These are phyloP conservation scores for Ramaria rubella DNA, from an alignment of 768 basidiomycete genomes.

Conservation along the genomic window DNA sequence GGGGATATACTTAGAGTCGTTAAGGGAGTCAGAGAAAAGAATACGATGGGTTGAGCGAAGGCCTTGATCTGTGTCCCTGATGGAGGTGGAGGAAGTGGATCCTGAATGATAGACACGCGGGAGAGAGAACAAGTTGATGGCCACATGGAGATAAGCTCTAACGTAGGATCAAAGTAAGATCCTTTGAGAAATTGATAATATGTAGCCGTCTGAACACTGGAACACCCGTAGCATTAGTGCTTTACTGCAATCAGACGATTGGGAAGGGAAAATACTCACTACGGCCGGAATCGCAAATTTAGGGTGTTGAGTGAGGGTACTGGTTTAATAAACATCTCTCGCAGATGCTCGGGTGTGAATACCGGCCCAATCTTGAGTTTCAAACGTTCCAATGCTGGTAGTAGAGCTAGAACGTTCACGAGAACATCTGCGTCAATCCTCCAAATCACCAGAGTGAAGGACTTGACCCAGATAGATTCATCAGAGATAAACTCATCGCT, in stretches of 20 bases:
- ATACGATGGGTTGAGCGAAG: constrained; percentile 86
- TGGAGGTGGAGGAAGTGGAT: constrained; percentile 35
- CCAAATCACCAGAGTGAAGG: constrained; percentile 56
- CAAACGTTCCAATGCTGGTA: constrained; percentile 47
- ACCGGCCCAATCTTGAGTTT: constrained; percentile 67
- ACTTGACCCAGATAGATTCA: constrained; percentile 37
- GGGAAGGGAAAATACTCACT: constrained; percentile 54
- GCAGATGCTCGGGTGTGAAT: constrained; percentile 77
- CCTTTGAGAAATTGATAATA: constrained; percentile 87
- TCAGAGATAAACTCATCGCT: not conserved
- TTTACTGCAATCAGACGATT: not conserved
- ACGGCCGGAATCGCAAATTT: constrained; percentile 73
- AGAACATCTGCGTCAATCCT: constrained; percentile 67
- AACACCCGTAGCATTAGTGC: constrained; percentile 1
- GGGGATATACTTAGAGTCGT: constrained; percentile 39
- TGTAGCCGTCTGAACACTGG: constrained; percentile 61
- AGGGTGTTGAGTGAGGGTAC: constrained; percentile 43
- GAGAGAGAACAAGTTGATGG: constrained; percentile 34
- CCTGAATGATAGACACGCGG: constrained; percentile 59
- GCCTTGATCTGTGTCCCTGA: constrained; percentile 12
- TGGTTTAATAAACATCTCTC: constrained; percentile 54
- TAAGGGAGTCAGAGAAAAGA: constrained; percentile 57
- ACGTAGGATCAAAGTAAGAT: constrained; percentile 73
- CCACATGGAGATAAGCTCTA: constrained; percentile 61
- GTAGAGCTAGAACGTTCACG: constrained; percentile 55